Base-by-base conservation (phyloP, 106 monocot species). In the Dendrobium chrysotoxum region DNA sequence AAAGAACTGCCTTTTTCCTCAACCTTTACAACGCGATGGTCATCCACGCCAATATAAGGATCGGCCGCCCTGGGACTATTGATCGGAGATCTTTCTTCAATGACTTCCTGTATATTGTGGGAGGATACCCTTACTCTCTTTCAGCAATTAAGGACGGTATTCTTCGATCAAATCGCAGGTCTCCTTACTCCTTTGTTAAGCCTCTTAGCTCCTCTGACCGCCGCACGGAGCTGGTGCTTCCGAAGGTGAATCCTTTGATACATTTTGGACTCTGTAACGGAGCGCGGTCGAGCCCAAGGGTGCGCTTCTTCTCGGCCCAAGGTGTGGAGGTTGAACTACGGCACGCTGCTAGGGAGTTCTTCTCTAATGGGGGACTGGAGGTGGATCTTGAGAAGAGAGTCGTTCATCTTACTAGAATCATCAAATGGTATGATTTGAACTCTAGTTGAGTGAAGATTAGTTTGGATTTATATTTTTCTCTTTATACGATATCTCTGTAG, bases 1-100 rank as follows among this genome's bases (percentile, higher is more conserved):
- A 92, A 82, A 83, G 70, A 74, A 80, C 85, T 55, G 85, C 89
- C 50, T 98, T 98, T 85, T 98, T 98, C 83, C 47, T 98, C 76
- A 98, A 98, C 80, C 83, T 98, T 8, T 88, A 94, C 94, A 98
- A 98, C 45, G 92, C 97, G 10, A 98, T 98, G 97, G 97, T 88
- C 53, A 87, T 98, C 83, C 94, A 98, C 44, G 94, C 94, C 7
- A 80, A 92, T 30, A 82, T 92, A 38, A 89, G 82, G 54, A 5
- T 89, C 28, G 97, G 94, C 39, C 83, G 80, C 38, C 94, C 94
- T 0, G 89, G 91, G 16, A 66, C 88, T 10, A 91, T 92, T 7
- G 97, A 94, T 58, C 68, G 88, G 71, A 87, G 92, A 44, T 77
- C 88, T 44, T 98, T 94, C 88, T 95, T 85, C 80, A 85, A 78